Evolutionary conservation across 495 filamentous ascomycete species (phyloP).

Genomic region (Tricharina praecox): DNA sequence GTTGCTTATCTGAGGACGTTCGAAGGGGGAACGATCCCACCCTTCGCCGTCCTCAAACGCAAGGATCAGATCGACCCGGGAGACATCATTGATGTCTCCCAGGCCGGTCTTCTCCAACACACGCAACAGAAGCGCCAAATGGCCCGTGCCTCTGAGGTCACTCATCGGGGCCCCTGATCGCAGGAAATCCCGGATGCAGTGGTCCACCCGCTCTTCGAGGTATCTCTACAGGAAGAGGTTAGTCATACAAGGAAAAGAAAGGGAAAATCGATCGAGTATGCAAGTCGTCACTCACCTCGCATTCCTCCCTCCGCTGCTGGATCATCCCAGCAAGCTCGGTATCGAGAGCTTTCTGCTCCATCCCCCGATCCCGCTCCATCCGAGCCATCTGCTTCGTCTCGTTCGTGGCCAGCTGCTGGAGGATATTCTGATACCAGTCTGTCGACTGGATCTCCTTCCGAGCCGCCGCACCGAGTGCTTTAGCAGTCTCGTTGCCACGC

Average conservation of each 20-base stretch:
- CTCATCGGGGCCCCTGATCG: neutral
- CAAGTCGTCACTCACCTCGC: neutral
- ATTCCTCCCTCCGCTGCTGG: neutral
- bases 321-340: neutral
- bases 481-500: neutral
- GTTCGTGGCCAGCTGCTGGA: neutral
- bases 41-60: slow-evolving; percentile 19
- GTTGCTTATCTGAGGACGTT: slow-evolving; percentile 16
- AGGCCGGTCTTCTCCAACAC: neutral
- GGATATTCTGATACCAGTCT: neutral
- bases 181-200: neutral
- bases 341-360: neutral
- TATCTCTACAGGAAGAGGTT: neutral
- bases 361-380: too few species aligned
- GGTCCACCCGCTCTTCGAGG: neutral
- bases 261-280: neutral
- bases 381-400: neutral
- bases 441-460: neutral
- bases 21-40: slow-evolving; percentile 15
- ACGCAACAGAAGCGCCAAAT: neutral
- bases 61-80: slow-evolving; percentile 20
- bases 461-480: neutral
- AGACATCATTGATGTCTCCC: slow-evolving; percentile 8
- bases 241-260: neutral
- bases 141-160: neutral